Base-by-base conservation (phyloP, 2,329 filamentous ascomycete species). In the Alternaria ventricosa region DNA sequence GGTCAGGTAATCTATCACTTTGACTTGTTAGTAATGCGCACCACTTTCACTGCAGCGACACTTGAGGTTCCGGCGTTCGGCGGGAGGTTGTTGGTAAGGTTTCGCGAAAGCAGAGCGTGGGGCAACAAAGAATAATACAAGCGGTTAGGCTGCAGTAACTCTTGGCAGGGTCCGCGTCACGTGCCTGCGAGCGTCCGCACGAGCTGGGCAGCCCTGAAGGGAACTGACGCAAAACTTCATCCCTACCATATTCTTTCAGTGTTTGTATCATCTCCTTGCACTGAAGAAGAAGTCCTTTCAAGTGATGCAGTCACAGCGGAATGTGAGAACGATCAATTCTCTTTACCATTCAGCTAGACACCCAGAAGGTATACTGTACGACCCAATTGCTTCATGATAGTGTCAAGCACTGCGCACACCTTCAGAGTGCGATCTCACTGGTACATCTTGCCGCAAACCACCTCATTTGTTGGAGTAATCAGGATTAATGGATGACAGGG, bases 61-160 rank as follows among this genome's bases (percentile, higher is more conserved):
- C 5, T 53, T 25, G 46, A 22, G 22, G 51, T 22, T 33, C n/a
- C 5, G 44, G 22, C 27, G 41, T 12, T 13, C 12, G 41, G 41
- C 43, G 13, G 44, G 59, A 33, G 22, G 33, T 41, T 41, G 23
- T 23, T 43, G 25, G 23, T 44, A 49, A 33, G 45, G 50, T 57
- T 54, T 60, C 12, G 41, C 18, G 8, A 36, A 46, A 53, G 36
- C 41, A 43, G 46, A 33, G 49, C 28, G 63, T 56, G 63, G 63
- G 63, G 63, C 63, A 59, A 65, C 63, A 65, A 63, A 65, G 56
- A 50, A 56, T 57, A 51, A 45, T 46, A 43, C 20, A 25, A 33
- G 18, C 36, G 28, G 45, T 54, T 44, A 41, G 20, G 30, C 60
- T 30, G 23, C 27, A 25, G 9, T 27, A 22, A 7, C 45, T 44